These are phyloP conservation scores for Saccharomyces jurei DNA, from an alignment of 805 yeast species.

Conservation along the genomic window DNA sequence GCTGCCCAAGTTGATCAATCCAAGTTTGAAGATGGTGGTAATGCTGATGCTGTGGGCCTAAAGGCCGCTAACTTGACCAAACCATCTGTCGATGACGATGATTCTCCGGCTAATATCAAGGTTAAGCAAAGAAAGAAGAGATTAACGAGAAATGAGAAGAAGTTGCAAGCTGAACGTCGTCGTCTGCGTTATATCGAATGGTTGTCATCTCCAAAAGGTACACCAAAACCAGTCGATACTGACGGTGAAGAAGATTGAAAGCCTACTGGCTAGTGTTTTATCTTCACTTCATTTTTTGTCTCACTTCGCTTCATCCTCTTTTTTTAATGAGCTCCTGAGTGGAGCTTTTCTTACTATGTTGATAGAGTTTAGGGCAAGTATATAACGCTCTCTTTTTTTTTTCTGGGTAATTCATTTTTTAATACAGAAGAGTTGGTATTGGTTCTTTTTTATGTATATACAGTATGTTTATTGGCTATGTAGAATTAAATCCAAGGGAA, in stretches of 20 bases:
- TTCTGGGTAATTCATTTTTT: not conserved
- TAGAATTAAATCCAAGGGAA: not conserved
- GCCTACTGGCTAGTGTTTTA: not conserved
- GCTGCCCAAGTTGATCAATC: constrained; percentile 63
- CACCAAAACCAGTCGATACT: constrained; percentile 89
- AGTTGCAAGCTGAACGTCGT: constrained; percentile 84
- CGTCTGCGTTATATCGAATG: constrained; percentile 89
- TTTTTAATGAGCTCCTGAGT: not conserved
- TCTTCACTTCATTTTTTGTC: not conserved
- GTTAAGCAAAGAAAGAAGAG: constrained; percentile 90
- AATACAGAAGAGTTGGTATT: not conserved
- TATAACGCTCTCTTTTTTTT: not conserved
- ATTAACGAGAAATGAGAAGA: constrained; percentile 94
- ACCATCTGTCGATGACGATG: constrained; percentile 52
- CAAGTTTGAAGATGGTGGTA: constrained; percentile 76
- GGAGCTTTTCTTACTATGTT: not conserved
- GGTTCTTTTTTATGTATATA: not conserved
- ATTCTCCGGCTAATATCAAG: constrained; percentile 93
- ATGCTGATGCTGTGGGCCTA: constrained; percentile 40
- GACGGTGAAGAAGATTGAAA: constrained; percentile 60
- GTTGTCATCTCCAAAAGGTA: constrained; percentile 95
- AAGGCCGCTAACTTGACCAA: constrained; percentile 42
- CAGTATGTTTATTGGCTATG: not conserved
- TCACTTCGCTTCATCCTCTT: not conserved
- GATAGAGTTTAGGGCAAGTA: not conserved